phyloP scores from a whole-genome alignment of 2,329 filamentous ascomycete genomes.

The Ophidiomyces ophidiicola region DNA sequence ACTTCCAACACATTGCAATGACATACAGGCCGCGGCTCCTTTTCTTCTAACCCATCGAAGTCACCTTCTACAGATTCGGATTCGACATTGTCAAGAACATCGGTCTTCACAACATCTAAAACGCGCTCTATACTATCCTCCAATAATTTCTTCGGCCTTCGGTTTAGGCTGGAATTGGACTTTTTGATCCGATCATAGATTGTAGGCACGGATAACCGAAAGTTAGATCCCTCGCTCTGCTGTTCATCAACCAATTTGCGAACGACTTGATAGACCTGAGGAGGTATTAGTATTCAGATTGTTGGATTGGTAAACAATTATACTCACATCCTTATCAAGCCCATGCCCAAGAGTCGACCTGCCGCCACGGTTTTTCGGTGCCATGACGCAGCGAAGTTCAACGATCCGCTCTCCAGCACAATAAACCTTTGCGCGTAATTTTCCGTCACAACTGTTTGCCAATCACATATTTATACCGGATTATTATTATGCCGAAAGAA shows the following conservation, averaged over 20 bases:
- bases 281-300: neutral
- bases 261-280: conserved; percentile 61
- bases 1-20: neutral
- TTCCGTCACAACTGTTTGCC: neutral
- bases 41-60: conserved; percentile 38
- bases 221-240: conserved; percentile 37
- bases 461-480: neutral
- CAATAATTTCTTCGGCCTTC: conserved; percentile 67
- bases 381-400: conserved; percentile 21
- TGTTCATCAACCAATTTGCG: conserved; percentile 62
- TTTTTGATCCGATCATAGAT: conserved; percentile 70
- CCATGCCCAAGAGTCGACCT: conserved; percentile 42
- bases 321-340: conserved; percentile 50
- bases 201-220: conserved; percentile 45
- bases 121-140: conserved; percentile 80
- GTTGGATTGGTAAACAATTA: neutral
- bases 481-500: neutral
- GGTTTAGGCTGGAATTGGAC: conserved; percentile 76
- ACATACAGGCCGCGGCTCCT: conserved; percentile 22
- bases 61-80: conserved; percentile 40
- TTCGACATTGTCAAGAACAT: conserved; percentile 47
- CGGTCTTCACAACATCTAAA: conserved; percentile 56
- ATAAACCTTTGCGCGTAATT: conserved; percentile 1
- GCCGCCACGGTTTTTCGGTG: conserved; percentile 29
- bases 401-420: too few relatives aligned